Base-by-base conservation (phyloP, 2,329 filamentous ascomycete genomes). In the Cordyceps farinosa region DNA sequence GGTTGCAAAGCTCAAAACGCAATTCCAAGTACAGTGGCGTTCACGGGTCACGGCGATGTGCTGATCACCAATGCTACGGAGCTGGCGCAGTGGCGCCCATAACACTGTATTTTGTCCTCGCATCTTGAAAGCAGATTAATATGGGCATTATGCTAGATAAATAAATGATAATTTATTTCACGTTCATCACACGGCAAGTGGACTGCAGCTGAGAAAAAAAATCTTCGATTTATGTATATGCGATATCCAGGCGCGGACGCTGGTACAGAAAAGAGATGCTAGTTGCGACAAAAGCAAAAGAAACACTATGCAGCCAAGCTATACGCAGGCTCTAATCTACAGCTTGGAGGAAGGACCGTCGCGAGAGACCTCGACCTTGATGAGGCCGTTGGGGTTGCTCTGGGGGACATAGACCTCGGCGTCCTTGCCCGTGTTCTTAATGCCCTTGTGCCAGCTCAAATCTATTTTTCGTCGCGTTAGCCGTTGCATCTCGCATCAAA, bases 331-430 rank as follows among this genome's bases (percentile, higher is more conserved):
- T 51, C 44, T 63, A 57, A 29, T 57, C 45, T 63, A 63, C 45
- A 63, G 22, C 53, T 57, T 63, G 61, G 61, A 58, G 5, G 52
- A 50, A 29, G 53, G 52, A 27, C 44, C 52, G 17, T 63, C 38
- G 11, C 90, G 87, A 42, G 86, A 84, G 57, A 99, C 92, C 64
- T 92, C 92, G 79, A 93, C 96, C 75, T 96, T 90, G 78, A 99
- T 99, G 65, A 99, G 85, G 34, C 95, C 95, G 73, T 98, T 99
- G 63, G 95, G 95, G 67, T 91, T 88, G 11, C 90, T 90, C 77
- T 98, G 95, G 3, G 95, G 95, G 34, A 91, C 93, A 71, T 95
- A 97, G 27, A 99, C 94, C 74, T 97, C 93, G 59, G 95, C 95
- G 71, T 99, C 90, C 77, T 91, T 90, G 77, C 95, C 95, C 0